Evolutionary conservation across 306 rosid genomes (phyloP), one percentile per base, ranked within the genome.

Genomic region (Cucurbita moschata): DNA sequence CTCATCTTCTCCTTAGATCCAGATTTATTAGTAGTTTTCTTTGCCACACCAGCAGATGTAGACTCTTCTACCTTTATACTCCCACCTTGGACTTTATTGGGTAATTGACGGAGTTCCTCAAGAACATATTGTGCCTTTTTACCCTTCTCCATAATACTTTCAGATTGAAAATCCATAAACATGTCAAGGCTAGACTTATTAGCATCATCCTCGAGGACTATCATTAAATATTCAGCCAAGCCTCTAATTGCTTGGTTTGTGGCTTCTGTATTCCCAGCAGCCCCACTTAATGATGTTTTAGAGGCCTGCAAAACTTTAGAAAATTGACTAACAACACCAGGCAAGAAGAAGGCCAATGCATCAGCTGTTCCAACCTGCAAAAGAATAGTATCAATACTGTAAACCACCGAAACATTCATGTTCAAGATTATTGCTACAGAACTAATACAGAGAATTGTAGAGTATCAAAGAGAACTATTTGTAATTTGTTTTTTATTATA

Each of bases 271-370:
- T 88, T 93, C 77, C 96, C 98, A 65, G 87, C 92, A 72, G 97
- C 96, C 75, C 98, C 98, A 88, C 98, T 87, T 54, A 47, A 81
- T 86, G 89, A 86, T 65, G 85, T 80, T 83, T 89, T 88, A 63
- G 94, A 85, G 78, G 89, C 79, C 71, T 72, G 92, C 82, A 93
- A 82, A 65, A 93, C 97, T 82, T 89, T 93, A 55, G 92, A 78
- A 85, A 88, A 85, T 66, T 90, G 91, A 81, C 96, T 88, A 67
- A 89, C 96, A 82, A 87, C 85, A 53, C 98, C 98, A 71, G 98
- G 98, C 80, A 93, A 85, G 82, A 93, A 93, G 84, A 90, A 93
- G 79, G 97, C 97, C 65, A 90, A 88, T 64, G 92, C 90, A 78
- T 90, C 98, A 76, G 96, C 96, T 70, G 87, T 77, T 76, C 97